phyloP scores from a whole-genome alignment of 75 land plant genomes.

The Picea glauca region DNA sequence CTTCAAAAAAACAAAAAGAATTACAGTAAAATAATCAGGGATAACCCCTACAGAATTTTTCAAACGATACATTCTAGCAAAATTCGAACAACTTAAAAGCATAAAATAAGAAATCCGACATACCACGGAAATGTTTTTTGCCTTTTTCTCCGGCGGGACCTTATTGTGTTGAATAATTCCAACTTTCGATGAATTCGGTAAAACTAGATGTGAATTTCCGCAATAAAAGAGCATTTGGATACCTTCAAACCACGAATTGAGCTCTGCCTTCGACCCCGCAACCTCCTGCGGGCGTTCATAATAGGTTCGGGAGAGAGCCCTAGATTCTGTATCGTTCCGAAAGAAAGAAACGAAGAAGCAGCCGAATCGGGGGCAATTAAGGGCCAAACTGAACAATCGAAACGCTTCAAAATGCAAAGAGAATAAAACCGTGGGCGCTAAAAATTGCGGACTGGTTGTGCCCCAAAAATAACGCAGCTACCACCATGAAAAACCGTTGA shows the following conservation, averaged over 20 bases:
- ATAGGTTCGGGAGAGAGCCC: not conserved
- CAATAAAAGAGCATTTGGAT: not conserved
- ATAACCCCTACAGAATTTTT: not conserved
- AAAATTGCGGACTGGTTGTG: not conserved
- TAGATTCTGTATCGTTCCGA: not conserved
- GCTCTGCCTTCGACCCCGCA: not conserved
- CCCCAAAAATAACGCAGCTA: too few species aligned
- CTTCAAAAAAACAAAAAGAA: not conserved
- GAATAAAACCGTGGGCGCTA: not conserved
- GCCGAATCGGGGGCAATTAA: not conserved
- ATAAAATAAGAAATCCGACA: not conserved
- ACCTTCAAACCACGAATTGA: not conserved
- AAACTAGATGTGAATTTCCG: not conserved
- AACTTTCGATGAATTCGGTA: not conserved
- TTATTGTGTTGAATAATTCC: not conserved
- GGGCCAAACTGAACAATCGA: not conserved
- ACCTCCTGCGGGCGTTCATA: too few species aligned
- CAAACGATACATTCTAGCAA: not conserved
- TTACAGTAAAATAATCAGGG: not conserved
- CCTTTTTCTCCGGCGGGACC: slow-evolving; percentile 3
- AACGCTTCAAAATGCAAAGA: not conserved
- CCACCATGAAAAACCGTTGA: slow-evolving; percentile 2
- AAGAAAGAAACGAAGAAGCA: not conserved
- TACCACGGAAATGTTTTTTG: not conserved
- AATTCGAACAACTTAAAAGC: not conserved